Percentiles rank a stretch among this genome's conserved stretches.
phyloP scores from a whole-genome alignment of 176 grass and related monocot genomes.

The Elymus sibiricus region DNA sequence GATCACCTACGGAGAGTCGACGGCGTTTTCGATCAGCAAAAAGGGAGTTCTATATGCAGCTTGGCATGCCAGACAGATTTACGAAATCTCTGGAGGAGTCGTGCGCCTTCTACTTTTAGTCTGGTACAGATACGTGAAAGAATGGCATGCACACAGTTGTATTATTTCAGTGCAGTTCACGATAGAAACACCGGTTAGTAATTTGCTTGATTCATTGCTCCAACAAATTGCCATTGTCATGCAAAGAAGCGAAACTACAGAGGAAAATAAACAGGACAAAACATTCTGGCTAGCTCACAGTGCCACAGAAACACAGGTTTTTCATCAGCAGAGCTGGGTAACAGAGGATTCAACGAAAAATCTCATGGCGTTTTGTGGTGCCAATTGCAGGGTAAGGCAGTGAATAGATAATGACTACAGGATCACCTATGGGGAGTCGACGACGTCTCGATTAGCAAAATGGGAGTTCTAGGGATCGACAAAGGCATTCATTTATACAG shows the following conservation, averaged over 20 bases:
- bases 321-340: background rate
- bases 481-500: constrained; percentile 14
- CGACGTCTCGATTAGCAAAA: background rate
- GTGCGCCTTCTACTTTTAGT: too few relatives aligned
- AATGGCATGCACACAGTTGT: background rate
- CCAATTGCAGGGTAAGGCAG: background rate
- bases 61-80: background rate
- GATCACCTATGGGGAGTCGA: background rate
- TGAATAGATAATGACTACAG: background rate
- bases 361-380: background rate
- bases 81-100: background rate
- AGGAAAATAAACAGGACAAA: background rate
- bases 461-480: background rate
- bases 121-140: too few relatives aligned
- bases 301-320: background rate
- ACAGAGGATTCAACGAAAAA: constrained; percentile 5
- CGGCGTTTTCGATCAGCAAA: background rate
- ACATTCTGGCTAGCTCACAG: background rate
- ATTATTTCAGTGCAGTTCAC: background rate
- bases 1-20: background rate
- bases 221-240: background rate
- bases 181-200: background rate
- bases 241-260: background rate
- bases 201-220: background rate
- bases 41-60: background rate